Conservation (phyloP, 495 filamentous ascomycete species). For the Neurospora sp. region DNA sequence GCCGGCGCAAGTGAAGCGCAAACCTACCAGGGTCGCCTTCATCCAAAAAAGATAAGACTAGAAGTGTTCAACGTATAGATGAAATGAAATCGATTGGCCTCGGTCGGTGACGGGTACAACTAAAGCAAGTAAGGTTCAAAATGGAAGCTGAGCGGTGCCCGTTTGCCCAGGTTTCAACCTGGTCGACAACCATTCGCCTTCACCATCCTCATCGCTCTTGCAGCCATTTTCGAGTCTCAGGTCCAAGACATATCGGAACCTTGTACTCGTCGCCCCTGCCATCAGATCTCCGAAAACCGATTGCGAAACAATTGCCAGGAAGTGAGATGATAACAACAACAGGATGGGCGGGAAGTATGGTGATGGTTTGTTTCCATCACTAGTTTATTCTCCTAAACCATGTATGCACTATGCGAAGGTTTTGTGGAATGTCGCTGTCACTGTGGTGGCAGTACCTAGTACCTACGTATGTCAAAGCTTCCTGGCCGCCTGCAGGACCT, state of each 20-base stretch:
- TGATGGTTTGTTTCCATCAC: background rate
- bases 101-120: background rate
- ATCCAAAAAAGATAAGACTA: background rate
- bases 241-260: background rate
- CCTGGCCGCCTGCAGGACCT: background rate
- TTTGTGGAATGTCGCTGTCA: background rate
- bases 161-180: background rate
- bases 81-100: background rate
- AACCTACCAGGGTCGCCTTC: background rate
- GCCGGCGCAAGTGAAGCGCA: background rate
- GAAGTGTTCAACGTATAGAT: background rate
- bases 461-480: background rate
- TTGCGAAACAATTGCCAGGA: background rate
- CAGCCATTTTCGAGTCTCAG: background rate
- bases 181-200: background rate
- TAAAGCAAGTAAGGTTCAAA: background rate
- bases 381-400: background rate
- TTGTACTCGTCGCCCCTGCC: background rate
- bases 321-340: background rate
- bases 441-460: background rate
- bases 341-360: background rate
- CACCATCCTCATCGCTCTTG: background rate
- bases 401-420: background rate
- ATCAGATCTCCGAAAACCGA: background rate
- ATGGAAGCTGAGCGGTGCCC: background rate